These are phyloP conservation scores for Leucogyrophana mollusca DNA, from an alignment of 768 basidiomycete species.

Conservation along the genomic window DNA sequence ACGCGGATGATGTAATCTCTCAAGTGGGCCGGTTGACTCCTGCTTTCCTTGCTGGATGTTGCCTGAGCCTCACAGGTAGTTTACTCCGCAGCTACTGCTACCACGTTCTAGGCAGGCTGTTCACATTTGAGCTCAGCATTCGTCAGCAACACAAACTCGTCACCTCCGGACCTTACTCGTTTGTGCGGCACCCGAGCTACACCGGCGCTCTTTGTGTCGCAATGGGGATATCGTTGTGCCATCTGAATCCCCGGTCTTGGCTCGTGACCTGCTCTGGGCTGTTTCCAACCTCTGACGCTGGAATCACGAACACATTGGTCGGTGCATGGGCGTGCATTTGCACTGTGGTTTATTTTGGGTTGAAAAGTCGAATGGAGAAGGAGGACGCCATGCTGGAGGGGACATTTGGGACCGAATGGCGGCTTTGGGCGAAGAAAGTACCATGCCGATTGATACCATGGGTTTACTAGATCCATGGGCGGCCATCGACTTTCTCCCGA, in stretches of 20 bases:
- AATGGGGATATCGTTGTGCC: neutral
- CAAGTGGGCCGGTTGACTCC: neutral
- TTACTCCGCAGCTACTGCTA: constrained; percentile 14
- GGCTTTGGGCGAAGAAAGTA: constrained; percentile 19
- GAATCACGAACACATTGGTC: neutral
- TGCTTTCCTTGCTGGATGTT: neutral
- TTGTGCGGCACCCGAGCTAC: constrained; percentile 45
- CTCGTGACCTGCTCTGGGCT: constrained; percentile 4
- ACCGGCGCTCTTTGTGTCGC: constrained; percentile 22
- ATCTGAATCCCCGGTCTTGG: neutral
- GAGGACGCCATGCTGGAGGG: constrained; percentile 29
- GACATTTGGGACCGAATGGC: constrained; percentile 26
- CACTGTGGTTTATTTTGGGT: rapidly evolving
- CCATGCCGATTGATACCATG: constrained; percentile 21
- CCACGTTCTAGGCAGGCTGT: constrained; percentile 37
- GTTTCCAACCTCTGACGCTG: constrained; percentile 4
- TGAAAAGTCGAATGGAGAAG: constrained; percentile 17
- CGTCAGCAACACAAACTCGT: constrained; percentile 39
- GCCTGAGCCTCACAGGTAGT: neutral
- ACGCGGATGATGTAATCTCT: neutral
- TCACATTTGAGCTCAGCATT: constrained; percentile 44
- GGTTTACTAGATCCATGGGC: constrained; percentile 10
- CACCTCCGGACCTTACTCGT: constrained; percentile 42
- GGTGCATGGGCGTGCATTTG: neutral
- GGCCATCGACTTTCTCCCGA: too few species aligned